Conservation (phyloP, 2,329 filamentous ascomycete genomes). For the Diaporthe sp. region DNA sequence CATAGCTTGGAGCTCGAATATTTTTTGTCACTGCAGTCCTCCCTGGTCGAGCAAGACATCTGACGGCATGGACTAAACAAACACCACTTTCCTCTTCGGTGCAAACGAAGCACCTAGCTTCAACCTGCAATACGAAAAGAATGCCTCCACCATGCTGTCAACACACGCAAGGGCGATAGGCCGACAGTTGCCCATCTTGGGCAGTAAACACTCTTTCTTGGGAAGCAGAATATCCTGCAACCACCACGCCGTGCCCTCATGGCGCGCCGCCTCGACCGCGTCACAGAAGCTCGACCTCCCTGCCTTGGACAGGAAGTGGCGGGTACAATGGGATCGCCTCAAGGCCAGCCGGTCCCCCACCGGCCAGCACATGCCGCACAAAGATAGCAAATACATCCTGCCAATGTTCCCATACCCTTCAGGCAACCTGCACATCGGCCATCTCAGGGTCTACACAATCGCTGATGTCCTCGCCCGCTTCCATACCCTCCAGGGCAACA, state of each 20-base stretch:
- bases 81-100: neutral
- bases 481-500: slow-evolving; percentile 77
- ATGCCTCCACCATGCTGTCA: slow-evolving; percentile 47
- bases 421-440: slow-evolving; percentile 86
- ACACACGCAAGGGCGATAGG: slow-evolving; percentile 46
- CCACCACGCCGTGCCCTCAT: slow-evolving; percentile 10
- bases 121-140: slow-evolving; percentile 33
- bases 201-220: slow-evolving; percentile 32
- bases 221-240: slow-evolving; percentile 28
- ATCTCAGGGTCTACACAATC: slow-evolving; percentile 90
- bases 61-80: slow-evolving; percentile 33
- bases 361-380: slow-evolving; percentile 36
- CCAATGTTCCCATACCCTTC: slow-evolving; percentile 97
- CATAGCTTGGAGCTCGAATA: slow-evolving; percentile 7
- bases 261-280: slow-evolving; percentile 36
- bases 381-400: slow-evolving; percentile 75
- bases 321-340: slow-evolving; percentile 55
- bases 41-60: slow-evolving; percentile 2
- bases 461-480: slow-evolving; percentile 87
- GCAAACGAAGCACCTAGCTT: slow-evolving; percentile 33
- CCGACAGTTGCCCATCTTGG: slow-evolving; percentile 42
- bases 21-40: neutral
- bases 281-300: slow-evolving; percentile 57
- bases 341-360: slow-evolving; percentile 38
- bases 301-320: slow-evolving; percentile 66